Percentiles rank a stretch among this genome's conserved stretches.
Evolutionary conservation across 805 yeast genomes (phyloP).

Genomic region (Metschnikowia similis): DNA sequence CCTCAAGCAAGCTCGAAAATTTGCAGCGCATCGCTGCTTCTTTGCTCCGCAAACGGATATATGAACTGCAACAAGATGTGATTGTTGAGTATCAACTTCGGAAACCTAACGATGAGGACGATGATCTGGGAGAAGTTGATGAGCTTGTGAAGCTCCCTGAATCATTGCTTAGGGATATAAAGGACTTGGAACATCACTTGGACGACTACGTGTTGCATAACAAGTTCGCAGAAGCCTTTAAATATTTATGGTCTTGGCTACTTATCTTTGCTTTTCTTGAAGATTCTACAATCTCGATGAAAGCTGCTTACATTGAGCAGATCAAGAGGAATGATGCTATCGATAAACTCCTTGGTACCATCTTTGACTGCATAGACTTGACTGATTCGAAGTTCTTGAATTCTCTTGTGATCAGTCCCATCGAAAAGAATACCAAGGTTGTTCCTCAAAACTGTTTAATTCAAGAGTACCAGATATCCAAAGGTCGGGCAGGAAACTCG

Average conservation of each 20-base stretch:
- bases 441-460: constrained; percentile 16
- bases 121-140: constrained; percentile 13
- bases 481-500: constrained; percentile 20
- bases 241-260: constrained; percentile 66
- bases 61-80: constrained; percentile 49
- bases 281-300: constrained; percentile 59
- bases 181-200: constrained; percentile 26
- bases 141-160: constrained; percentile 35
- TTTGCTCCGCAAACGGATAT: constrained; percentile 39
- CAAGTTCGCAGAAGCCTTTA: constrained; percentile 20
- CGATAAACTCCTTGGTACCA: constrained; percentile 51
- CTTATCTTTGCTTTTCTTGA: constrained; percentile 58
- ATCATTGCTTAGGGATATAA: constrained; percentile 32
- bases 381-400: constrained; percentile 20
- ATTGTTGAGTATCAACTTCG: constrained; percentile 59
- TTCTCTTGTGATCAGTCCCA: constrained; percentile 14
- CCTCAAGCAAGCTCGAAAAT: constrained; percentile 16
- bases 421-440: constrained; percentile 13
- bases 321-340: constrained; percentile 46
- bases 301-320: constrained; percentile 57
- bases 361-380: constrained; percentile 52
- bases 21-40: constrained; percentile 43
- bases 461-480: constrained; percentile 18
- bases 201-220: constrained; percentile 10
- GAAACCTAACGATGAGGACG: constrained; percentile 31